Conservation (phyloP, 176 grass and related monocot genomes). For the Ensete glaucum region DNA sequence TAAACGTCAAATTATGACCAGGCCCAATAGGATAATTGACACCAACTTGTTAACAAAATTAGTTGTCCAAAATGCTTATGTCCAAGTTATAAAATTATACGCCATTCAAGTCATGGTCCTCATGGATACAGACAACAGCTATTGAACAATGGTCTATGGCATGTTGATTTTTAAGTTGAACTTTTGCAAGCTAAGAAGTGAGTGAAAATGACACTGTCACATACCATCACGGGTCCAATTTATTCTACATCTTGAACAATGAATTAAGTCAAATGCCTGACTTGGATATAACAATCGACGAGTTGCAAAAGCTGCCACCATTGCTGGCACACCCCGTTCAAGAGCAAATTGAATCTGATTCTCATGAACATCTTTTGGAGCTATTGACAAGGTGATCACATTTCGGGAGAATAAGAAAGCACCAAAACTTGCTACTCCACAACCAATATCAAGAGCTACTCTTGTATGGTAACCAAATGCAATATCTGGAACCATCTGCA, state of each 20-base stretch:
- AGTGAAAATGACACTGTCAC: slow-evolving; percentile 2
- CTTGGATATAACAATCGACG: slow-evolving; percentile 67
- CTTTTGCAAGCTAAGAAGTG: not conserved
- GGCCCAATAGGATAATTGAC: too few species aligned
- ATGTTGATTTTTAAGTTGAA: not conserved
- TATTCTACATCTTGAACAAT: slow-evolving; percentile 90
- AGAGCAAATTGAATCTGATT: slow-evolving; percentile 99
- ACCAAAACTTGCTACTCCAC: slow-evolving; percentile 91
- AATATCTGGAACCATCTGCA: slow-evolving; percentile 91
- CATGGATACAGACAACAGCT: too few species aligned
- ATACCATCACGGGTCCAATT: slow-evolving; percentile 95
- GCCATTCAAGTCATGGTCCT: too few species aligned
- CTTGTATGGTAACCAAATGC: slow-evolving; percentile 75
- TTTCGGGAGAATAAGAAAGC: slow-evolving; percentile 83
- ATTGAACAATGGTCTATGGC: not conserved
- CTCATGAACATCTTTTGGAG: slow-evolving; percentile 95
- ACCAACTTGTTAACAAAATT: too few species aligned
- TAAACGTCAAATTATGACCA: not conserved
- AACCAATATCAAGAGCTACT: slow-evolving; percentile 85
- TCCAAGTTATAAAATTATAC: too few species aligned
- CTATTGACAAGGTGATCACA: slow-evolving; percentile 84
- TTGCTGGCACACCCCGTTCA: slow-evolving; percentile 87
- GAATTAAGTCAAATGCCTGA: slow-evolving; percentile 85
- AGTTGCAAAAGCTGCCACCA: slow-evolving; percentile 72
- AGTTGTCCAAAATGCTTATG: too few species aligned